Evolutionary conservation across 345 rosid genomes (phyloP).

Genomic region (Triadica sebifera): DNA sequence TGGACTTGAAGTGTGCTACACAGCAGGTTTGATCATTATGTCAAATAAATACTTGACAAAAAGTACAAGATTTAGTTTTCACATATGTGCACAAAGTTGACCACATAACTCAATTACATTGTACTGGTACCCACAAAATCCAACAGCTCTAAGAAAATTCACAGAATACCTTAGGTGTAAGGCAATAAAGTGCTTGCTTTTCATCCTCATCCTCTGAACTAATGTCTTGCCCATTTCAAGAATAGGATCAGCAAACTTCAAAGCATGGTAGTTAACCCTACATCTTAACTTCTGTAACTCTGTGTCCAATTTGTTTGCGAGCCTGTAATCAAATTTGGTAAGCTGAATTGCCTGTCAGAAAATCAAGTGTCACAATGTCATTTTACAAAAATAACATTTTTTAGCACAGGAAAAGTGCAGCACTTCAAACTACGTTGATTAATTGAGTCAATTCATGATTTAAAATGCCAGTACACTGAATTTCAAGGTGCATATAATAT

Average conservation of each 20-base stretch:
- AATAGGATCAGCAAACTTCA: slow-evolving; percentile 83
- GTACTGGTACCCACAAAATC: background rate
- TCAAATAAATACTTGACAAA: background rate
- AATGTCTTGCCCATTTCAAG: slow-evolving; percentile 66
- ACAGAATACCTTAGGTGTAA: slow-evolving; percentile 77
- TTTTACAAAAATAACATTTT: background rate
- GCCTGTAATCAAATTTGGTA: slow-evolving; percentile 88
- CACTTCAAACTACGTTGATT: background rate
- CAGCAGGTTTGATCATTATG: background rate
- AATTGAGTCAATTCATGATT: background rate
- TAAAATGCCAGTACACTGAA: background rate
- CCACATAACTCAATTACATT: background rate
- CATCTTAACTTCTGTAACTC: slow-evolving; percentile 93
- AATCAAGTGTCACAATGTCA: slow-evolving; percentile 18
- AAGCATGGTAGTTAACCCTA: slow-evolving; percentile 88
- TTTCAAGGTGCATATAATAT: background rate
- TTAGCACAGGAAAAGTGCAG: background rate
- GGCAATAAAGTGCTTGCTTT: slow-evolving; percentile 75
- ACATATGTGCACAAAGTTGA: too few relatives aligned
- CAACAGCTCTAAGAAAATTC: background rate
- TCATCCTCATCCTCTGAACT: slow-evolving; percentile 72
- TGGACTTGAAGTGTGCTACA: background rate
- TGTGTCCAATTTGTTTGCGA: slow-evolving; percentile 76
- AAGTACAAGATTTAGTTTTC: background rate
- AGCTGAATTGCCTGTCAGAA: slow-evolving; percentile 76